Evolutionary conservation across 2,329 filamentous ascomycete genomes (phyloP).

Genomic region (Lachnellula cervina): DNA sequence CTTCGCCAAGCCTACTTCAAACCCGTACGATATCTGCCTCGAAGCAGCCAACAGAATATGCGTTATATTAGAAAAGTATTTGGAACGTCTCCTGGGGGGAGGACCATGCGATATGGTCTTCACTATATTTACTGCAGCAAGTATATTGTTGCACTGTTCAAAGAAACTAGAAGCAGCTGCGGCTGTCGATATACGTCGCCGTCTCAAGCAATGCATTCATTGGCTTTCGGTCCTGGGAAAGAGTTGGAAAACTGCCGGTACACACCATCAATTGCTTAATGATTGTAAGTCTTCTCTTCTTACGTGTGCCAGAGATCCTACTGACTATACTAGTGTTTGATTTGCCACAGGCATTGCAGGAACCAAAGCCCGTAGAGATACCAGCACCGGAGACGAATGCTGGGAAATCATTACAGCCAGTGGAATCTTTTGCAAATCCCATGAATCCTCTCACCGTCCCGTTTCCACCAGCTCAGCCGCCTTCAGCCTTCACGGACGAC

Average conservation of each 20-base stretch:
- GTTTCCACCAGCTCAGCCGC: background rate
- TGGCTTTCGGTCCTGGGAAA: slow-evolving; percentile 29
- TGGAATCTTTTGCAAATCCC: background rate
- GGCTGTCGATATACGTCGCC: slow-evolving; percentile 14
- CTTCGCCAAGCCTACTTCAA: slow-evolving; percentile 5
- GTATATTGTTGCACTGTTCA: slow-evolving; percentile 24
- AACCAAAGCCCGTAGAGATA: background rate
- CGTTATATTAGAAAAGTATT: slow-evolving; percentile 26
- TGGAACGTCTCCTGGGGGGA: slow-evolving; percentile 23
- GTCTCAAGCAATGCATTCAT: slow-evolving; percentile 26
- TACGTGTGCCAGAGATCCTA: background rate
- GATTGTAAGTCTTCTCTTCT: slow-evolving; percentile 21
- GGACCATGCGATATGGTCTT: slow-evolving; percentile 31
- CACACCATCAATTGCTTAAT: slow-evolving; percentile 25
- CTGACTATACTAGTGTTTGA: slow-evolving; percentile 16
- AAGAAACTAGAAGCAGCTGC: slow-evolving; percentile 13
- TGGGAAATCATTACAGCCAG: background rate
- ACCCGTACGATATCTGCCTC: slow-evolving; percentile 24
- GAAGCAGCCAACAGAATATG: slow-evolving; percentile 29
- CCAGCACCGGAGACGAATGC: background rate
- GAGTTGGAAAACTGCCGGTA: slow-evolving; percentile 30
- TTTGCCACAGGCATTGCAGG: slow-evolving; percentile 14
- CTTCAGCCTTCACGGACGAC: slow-evolving; percentile 12
- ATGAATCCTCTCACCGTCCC: background rate
- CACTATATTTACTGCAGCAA: slow-evolving; percentile 29